Base-by-base conservation (phyloP, 1,284 basidiomycete species). In the Tylopilus sp. region DNA sequence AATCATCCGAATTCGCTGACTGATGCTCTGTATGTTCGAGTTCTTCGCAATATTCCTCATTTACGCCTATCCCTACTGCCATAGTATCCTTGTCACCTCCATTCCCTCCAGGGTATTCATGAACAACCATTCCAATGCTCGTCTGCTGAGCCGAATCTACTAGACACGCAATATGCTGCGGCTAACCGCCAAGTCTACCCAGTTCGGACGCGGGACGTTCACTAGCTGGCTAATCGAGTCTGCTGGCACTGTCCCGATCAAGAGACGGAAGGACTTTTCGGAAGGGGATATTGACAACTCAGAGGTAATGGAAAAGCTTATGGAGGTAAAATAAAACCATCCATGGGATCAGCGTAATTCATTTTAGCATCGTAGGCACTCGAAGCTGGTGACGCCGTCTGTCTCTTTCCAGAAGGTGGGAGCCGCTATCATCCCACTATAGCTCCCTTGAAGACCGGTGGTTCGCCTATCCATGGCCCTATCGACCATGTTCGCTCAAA, bases 161-260 rank as follows among this genome's bases (percentile, higher is more conserved):
- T 44, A 66, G 67, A 79, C 74, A 53, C 83, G 90, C n/a, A 83
- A 84, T 55, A 81, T 91, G 72, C 68, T 93, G 3, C 79, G 90
- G 9, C 69, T 93, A 44, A 93, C 90, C 0, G 90, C 90, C 11
- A 93, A 93, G 63, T 79, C 87, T 25, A 90, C 89, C 1, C 85
- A 88, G 59, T 93, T 93, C 58, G 87, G 89, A 6, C 82, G 76
- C 45, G 75, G 66, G 52, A 92, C 89, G 3, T 90, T 93, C 65
- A 90, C 86, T 3, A 89, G 86, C 55, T 92, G 91, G 90, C 75
- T 93, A 16, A 90, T 93, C 46, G 89, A 92, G 63, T 84, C 83
- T 23, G 86, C 87, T 3, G 90, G 90, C 13, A 90, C 91, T 1
- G 76, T 93, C 1, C 91, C 90, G 0, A 78, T 93, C 39, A 81